Conservation (phyloP, 305 asterid species). For the Fraxinus dipetala region DNA sequence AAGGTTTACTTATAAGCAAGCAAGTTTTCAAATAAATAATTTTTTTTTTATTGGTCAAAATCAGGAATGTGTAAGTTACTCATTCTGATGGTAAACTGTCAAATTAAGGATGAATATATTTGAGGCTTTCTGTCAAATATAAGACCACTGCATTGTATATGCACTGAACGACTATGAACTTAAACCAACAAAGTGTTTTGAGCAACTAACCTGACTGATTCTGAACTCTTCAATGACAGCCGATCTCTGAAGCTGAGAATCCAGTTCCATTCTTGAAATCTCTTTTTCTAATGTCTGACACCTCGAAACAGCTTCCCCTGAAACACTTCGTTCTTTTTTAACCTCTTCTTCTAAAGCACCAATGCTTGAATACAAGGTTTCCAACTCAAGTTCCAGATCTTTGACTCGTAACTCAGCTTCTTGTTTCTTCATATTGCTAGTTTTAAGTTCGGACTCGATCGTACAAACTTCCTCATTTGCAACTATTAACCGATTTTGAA, state of each 20-base stretch:
- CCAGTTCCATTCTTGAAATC: constrained; percentile 42
- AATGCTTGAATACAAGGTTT: constrained; percentile 36
- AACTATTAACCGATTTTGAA: constrained; percentile 38
- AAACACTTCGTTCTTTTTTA: constrained; percentile 35
- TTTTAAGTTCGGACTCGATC: constrained; percentile 37
- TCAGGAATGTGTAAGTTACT: not conserved
- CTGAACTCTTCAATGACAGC: constrained; percentile 48
- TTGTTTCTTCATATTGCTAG: constrained; percentile 39
- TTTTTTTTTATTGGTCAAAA: not conserved
- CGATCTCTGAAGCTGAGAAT: constrained; percentile 43
- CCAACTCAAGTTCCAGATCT: constrained; percentile 38
- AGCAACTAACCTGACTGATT: constrained; percentile 55
- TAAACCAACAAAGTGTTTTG: not conserved
- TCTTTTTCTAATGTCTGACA: constrained; percentile 43
- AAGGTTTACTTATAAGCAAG: not conserved
- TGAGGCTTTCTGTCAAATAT: not conserved
- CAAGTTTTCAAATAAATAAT: not conserved
- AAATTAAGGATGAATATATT: not conserved
- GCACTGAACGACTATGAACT: not conserved
- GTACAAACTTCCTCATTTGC: constrained; percentile 35
- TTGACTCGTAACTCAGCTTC: constrained; percentile 48
- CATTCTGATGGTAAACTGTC: not conserved
- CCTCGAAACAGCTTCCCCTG: constrained; percentile 47
- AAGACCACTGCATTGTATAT: not conserved
- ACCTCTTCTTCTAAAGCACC: constrained; percentile 40